Evolutionary conservation across 108 stramenopile genomes (phyloP), one percentile per base, ranked within the genome.

Genomic region (Cyclotella kingstonii): DNA sequence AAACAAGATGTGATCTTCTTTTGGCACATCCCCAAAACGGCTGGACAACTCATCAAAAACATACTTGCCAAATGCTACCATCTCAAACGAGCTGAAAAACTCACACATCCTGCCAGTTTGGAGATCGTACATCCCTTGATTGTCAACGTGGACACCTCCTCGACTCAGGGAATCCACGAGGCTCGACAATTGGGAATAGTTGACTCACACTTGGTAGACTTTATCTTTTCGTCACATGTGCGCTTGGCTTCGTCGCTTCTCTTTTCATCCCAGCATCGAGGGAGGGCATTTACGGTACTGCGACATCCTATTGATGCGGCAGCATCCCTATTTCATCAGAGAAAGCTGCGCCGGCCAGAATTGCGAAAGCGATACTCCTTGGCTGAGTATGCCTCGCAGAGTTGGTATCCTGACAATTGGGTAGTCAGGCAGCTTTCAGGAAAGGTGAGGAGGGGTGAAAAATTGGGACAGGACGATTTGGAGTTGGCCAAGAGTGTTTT

Each of bases 301-400:
- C 61, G 76, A 18, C 55, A 77, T 51, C 76, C 76, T 26, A 58
- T 77, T 44, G 76, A 77, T 34, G 54, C 63, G 10, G 63, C 69
- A 5, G 63, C 69, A 2, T 31, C 18, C 25, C 60, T 54, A 21
- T 77, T 77, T 29, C 23, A 47, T 25, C 12, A 22, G 19, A 33
- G 60, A 5, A 62, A 62, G 15, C 34, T 46, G 17, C 35, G 19
- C 28, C 23, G 29, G 27, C 46, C 46, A 2, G 60, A 62, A 1
- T 35, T 62, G 25, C 23, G 60, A 12, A 35, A 27, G 0, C 36
- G 36, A 48, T 56, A 56, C 19, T 39, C 46, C 2, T 39, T 62
- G 48, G 60, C 46, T 1, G 34, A 62, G 30, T 62, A 62, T 27
- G 48, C 47, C 36, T 33, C 12, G 0, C 43, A 49, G 34, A 23